phyloP scores from a whole-genome alignment of 2,329 filamentous ascomycete genomes.

The Trichoderma guizhouense region DNA sequence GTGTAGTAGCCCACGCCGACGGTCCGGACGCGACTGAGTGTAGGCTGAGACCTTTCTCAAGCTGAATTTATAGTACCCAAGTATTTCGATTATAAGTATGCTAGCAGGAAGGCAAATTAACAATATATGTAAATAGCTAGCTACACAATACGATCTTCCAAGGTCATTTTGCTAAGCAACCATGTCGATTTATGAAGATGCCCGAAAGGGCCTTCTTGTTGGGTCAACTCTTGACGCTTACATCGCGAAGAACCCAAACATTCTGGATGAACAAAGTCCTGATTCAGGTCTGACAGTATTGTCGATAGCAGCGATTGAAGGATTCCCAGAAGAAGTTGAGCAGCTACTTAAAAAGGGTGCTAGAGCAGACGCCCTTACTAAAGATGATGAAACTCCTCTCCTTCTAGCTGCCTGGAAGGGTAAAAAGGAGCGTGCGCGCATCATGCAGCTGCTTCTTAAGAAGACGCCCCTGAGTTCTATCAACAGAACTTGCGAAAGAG shows the following conservation, averaged over 20 bases:
- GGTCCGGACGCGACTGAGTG: neutral
- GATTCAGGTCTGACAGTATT: neutral
- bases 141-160: neutral
- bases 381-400: neutral
- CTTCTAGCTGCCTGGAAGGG: neutral
- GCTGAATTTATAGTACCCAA: neutral
- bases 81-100: neutral
- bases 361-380: neutral
- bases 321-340: neutral
- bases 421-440: neutral
- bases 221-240: neutral
- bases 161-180: neutral
- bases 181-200: neutral
- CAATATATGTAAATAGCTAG: neutral
- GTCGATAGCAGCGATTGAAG: neutral
- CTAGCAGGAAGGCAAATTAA: neutral
- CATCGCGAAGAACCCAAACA: neutral
- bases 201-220: neutral
- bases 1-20: neutral
- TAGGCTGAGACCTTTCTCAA: neutral
- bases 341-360: neutral
- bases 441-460: neutral
- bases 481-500: neutral
- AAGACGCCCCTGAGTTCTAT: neutral
- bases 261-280: neutral